Conservation (phyloP, 75 land plant species). For the Ceratopteris richardii region DNA sequence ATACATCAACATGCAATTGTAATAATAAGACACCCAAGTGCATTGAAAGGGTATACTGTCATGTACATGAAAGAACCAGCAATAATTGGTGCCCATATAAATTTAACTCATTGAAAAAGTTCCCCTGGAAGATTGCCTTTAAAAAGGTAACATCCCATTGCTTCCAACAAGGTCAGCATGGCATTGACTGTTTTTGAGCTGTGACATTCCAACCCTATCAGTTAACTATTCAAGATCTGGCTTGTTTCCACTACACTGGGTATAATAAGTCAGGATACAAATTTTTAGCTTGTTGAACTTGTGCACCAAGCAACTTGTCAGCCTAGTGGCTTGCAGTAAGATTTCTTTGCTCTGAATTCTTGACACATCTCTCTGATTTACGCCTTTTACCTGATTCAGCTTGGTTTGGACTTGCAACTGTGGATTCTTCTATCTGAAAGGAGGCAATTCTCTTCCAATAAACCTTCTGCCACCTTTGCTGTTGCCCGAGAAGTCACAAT, state of each 20-base stretch:
- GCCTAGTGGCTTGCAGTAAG: not conserved
- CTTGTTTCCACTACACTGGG: not conserved
- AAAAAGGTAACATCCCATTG: too few relatives aligned
- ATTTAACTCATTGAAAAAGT: too few relatives aligned
- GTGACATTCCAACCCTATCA: not conserved
- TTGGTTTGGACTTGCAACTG: too few relatives aligned
- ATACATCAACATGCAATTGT: too few relatives aligned
- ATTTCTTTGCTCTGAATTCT: not conserved
- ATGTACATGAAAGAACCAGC: too few relatives aligned
- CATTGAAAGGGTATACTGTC: too few relatives aligned
- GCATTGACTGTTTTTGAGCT: too few relatives aligned
- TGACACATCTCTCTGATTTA: not conserved
- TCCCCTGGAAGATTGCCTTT: too few relatives aligned
- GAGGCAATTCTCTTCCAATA: not conserved
- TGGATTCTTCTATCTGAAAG: not conserved
- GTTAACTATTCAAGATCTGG: conserved; percentile 1
- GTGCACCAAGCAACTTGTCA: not conserved
- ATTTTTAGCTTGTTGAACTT: not conserved
- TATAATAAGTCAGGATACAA: not conserved
- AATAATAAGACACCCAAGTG: too few relatives aligned
- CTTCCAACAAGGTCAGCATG: too few relatives aligned
- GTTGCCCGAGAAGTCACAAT: conserved; percentile 26
- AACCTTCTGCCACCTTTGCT: conserved; percentile 22
- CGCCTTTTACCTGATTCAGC: not conserved
- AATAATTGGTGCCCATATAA: too few relatives aligned